Evolutionary conservation across 345 rosid species (phyloP).

Genomic region (Erucastrum elatum): DNA sequence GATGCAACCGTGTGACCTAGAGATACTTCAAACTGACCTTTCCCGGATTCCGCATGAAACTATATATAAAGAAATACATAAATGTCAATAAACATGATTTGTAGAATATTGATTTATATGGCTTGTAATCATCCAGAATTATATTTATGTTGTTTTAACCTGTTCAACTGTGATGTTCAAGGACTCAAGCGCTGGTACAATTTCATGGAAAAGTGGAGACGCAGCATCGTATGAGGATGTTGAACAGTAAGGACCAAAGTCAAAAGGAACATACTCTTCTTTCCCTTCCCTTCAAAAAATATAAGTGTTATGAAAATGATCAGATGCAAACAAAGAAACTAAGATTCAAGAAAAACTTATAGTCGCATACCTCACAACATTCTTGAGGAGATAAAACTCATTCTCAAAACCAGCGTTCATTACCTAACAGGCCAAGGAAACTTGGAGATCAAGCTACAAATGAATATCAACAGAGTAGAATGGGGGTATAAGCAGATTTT

Average conservation of each 20-base stretch:
- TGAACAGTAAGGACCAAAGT: slow-evolving; percentile 76
- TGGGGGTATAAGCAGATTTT: neutral
- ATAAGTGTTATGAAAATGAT: neutral
- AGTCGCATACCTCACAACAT: slow-evolving; percentile 48
- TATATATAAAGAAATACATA: slow-evolving; percentile 14
- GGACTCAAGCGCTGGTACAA: slow-evolving; percentile 60
- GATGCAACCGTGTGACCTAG: slow-evolving; percentile 58
- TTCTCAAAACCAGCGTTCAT: slow-evolving; percentile 98
- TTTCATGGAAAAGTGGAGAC: slow-evolving; percentile 65
- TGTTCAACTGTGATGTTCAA: slow-evolving; percentile 79
- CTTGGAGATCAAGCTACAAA: slow-evolving; percentile 12
- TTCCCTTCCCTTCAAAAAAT: slow-evolving; percentile 59
- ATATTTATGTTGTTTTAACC: slow-evolving; percentile 40
- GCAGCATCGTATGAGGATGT: slow-evolving; percentile 66
- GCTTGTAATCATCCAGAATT: neutral
- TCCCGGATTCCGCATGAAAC: slow-evolving; percentile 90
- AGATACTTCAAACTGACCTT: slow-evolving; percentile 88
- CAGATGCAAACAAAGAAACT: neutral
- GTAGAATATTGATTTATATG: neutral
- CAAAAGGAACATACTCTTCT: slow-evolving; percentile 83
- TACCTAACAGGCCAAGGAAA: slow-evolving; percentile 43
- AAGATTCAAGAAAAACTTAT: neutral
- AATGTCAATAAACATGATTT: slow-evolving; percentile 16
- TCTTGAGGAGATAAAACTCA: slow-evolving; percentile 86
- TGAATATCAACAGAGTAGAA: neutral